phyloP scores from a whole-genome alignment of 164 flowering plant genomes.

The Paratinospora sagittata region DNA sequence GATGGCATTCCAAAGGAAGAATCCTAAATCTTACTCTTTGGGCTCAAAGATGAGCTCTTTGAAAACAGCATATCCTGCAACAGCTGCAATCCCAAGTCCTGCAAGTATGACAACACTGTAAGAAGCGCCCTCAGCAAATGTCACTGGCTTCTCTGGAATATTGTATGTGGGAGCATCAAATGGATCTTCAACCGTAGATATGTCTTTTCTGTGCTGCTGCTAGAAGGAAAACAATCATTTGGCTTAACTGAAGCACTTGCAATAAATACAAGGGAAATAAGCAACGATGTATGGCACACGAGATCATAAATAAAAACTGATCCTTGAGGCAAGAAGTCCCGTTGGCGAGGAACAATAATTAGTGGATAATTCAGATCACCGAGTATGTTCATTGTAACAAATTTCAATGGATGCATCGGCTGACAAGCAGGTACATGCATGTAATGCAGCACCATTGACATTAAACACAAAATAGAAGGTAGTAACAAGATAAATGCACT shows the following conservation, averaged over 20 bases:
- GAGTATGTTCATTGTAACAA: background rate
- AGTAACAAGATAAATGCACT: background rate
- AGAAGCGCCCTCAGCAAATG: slow-evolving; percentile 89
- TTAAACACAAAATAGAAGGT: background rate
- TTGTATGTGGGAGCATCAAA: slow-evolving; percentile 94
- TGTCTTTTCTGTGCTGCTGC: slow-evolving; percentile 53
- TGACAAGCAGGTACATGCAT: background rate
- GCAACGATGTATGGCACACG: background rate
- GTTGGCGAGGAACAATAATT: background rate
- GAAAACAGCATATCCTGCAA: slow-evolving; percentile 79
- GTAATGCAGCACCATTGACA: background rate
- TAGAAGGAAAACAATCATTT: background rate
- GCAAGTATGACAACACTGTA: slow-evolving; percentile 76
- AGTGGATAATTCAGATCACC: background rate
- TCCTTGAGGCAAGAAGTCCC: background rate
- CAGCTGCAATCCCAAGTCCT: slow-evolving; percentile 83
- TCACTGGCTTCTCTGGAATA: slow-evolving; percentile 94
- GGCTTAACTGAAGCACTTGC: background rate
- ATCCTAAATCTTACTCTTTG: slow-evolving; percentile 56
- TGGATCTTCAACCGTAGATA: slow-evolving; percentile 82
- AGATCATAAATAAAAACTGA: background rate
- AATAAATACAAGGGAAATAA: background rate
- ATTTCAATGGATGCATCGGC: background rate
- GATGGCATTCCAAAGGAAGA: background rate
- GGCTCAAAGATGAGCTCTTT: slow-evolving; percentile 89